Evolutionary conservation across 495 filamentous ascomycete genomes (phyloP), one percentile per base, ranked within the genome.

Genomic region (Tetracladium setigerum): DNA sequence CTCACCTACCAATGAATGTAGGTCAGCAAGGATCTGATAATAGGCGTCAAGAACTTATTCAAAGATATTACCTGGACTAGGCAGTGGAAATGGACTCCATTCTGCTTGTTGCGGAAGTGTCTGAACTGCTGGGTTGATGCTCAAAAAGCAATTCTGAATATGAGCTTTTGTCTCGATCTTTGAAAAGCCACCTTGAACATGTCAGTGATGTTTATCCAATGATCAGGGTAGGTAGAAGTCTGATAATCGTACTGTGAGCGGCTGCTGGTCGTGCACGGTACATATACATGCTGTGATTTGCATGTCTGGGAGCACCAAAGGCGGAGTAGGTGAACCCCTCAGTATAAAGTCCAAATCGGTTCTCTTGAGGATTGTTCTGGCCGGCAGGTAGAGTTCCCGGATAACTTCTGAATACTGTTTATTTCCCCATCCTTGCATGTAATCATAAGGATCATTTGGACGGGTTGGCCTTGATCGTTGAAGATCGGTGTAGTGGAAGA

Each of bases 271-370:
- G 62, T 37, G 84, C 78, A 1, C 86, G 73, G 54, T 89, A 88
- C 33, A 88, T 75, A 84, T 85, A 90, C 15, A 82, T 80, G 52
- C 83, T 82, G 54, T 71, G 74, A 63, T 85, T 86, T 47, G 79
- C 76, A 54, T 74, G 71, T 16, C 86, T 68, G 0, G 83, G 79
- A 11, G 83, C 82, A 16, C 84, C 85, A 62, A 90, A 90, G 11
- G 86, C 76, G 2, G 82, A 86, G n/a, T 86, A 84, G n/a, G 85
- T 88, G 30, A 90, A 72, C 62, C 87, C 87, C 62, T 90, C 86
- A 11, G 83, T 68, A 53, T 87, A 87, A 11, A 89, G 71, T 2
- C 83, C 84, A 47, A 78, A 79, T 0, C 74, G 65, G 15, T 73
- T 78, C 54, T 84, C 84, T 55, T 87, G 86, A 2, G 83, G 79